These are phyloP conservation scores for Nakaseomyces uthaithaninus DNA, from an alignment of 1,139 yeast species.

Conservation along the genomic window DNA sequence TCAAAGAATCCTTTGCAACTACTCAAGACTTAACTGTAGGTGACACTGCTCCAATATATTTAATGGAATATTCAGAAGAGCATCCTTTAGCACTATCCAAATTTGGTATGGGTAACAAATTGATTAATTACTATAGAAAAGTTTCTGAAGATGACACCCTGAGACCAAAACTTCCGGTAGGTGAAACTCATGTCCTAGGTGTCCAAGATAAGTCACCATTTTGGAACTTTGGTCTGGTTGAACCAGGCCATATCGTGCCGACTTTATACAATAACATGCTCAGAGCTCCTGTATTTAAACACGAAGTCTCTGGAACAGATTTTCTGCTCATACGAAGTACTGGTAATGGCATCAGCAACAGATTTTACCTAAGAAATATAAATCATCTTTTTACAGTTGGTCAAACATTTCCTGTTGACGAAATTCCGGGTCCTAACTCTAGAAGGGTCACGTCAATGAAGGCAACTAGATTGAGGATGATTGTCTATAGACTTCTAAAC, in stretches of 20 bases:
- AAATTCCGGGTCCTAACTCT: constrained; percentile 96
- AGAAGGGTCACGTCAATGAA: constrained; percentile 91
- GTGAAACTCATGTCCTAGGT: constrained; percentile 93
- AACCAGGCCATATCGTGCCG: constrained; percentile 89
- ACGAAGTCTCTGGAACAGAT: constrained; percentile 70
- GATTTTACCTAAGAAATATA: constrained; percentile 52
- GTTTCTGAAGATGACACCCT: constrained; percentile 70
- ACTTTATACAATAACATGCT: constrained; percentile 86
- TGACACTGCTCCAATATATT: constrained; percentile 69
- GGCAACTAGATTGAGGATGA: constrained; percentile 86
- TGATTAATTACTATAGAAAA: constrained; percentile 88
- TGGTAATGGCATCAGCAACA: constrained; percentile 62
- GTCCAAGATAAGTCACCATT: constrained; percentile 94
- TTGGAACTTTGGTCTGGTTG: constrained; percentile 98
- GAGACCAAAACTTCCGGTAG: constrained; percentile 82
- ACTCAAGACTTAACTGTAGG: constrained; percentile 75
- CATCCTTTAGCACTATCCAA: constrained; percentile 74
- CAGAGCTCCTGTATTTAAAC: constrained; percentile 89
- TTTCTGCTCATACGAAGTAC: constrained; percentile 73
- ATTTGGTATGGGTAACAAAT: constrained; percentile 93
- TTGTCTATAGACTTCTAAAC: constrained; percentile 82
- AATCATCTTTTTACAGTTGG: constrained; percentile 81
- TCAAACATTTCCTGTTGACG: constrained; percentile 86
- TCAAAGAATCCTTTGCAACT: constrained; percentile 60
- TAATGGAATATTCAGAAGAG: constrained; percentile 88